phyloP scores from a whole-genome alignment of 345 rosid species.

The Rhodamnia argentea region DNA sequence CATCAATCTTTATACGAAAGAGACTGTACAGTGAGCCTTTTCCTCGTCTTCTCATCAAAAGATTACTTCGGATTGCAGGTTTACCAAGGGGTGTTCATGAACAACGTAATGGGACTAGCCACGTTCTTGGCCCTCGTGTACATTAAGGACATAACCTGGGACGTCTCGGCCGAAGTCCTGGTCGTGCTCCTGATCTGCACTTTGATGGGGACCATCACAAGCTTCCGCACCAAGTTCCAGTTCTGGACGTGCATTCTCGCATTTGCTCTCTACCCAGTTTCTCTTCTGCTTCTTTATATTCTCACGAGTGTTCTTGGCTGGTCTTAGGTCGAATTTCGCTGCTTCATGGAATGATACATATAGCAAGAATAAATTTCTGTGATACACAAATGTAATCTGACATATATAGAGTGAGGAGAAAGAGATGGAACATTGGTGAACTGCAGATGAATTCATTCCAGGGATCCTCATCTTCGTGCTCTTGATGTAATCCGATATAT shows the following conservation, averaged over 20 bases:
- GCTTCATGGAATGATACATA: not conserved
- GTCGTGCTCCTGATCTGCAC: constrained; percentile 28
- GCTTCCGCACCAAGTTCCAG: constrained; percentile 18
- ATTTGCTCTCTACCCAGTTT: constrained; percentile 27
- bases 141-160: constrained; percentile 27
- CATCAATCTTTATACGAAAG: not conserved
- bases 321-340: constrained; percentile 4
- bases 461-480: too few relatives aligned
- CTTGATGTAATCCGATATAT: too few relatives aligned
- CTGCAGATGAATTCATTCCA: too few relatives aligned
- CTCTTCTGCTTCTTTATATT: constrained; percentile 22
- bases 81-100: constrained; percentile 38
- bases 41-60: not conserved
- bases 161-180: constrained; percentile 32
- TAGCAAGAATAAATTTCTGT: not conserved
- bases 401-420: too few relatives aligned
- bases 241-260: constrained; percentile 25
- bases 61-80: not conserved
- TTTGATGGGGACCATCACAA: constrained; percentile 15
- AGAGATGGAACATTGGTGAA: too few relatives aligned
- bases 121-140: constrained; percentile 26
- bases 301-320: constrained; percentile 24
- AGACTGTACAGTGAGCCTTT: accelerated
- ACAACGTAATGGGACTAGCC: constrained; percentile 26
- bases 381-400: not conserved